Percentiles rank a stretch among this genome's conserved stretches.
phyloP scores from a whole-genome alignment of 306 rosid species.

The Benincasa hispida region DNA sequence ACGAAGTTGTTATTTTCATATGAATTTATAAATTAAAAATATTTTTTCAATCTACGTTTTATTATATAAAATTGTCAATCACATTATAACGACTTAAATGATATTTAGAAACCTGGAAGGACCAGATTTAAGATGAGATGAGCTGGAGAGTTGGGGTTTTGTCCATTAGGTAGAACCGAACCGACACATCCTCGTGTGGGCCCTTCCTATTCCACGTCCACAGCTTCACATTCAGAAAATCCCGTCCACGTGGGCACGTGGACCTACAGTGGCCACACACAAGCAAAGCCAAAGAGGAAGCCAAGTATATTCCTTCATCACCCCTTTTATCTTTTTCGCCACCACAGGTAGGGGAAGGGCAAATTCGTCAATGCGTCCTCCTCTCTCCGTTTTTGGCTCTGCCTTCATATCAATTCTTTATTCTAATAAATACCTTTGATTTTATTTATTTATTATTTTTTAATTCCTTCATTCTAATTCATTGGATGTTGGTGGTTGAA shows the following conservation, averaged over 20 bases:
- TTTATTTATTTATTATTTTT: no score
- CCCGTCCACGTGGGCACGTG: neutral
- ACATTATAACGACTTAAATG: no score
- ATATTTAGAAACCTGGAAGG: no score
- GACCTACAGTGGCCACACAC: neutral
- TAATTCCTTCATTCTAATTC: no score
- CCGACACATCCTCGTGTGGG: neutral
- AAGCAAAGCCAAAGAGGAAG: neutral
- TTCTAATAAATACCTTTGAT: no score
- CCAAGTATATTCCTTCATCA: neutral
- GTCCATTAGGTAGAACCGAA: neutral
- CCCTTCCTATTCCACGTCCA: neutral
- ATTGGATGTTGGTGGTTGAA: no score
- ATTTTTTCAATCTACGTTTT: no score
- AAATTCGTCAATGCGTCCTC: neutral
- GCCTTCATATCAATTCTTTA: no score
- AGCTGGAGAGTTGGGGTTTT: neutral
- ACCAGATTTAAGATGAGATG: neutral
- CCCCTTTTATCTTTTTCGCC: neutral
- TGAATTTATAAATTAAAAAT: no score
- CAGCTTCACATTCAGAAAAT: neutral
- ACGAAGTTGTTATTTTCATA: no score
- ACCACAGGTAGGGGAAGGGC: neutral
- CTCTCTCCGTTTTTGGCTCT: neutral
- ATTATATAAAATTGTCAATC: no score